Percentiles rank a stretch among this genome's conserved stretches.
These are phyloP conservation scores for Lactarius trivialis DNA, from an alignment of 768 basidiomycete species.

Conservation along the genomic window DNA sequence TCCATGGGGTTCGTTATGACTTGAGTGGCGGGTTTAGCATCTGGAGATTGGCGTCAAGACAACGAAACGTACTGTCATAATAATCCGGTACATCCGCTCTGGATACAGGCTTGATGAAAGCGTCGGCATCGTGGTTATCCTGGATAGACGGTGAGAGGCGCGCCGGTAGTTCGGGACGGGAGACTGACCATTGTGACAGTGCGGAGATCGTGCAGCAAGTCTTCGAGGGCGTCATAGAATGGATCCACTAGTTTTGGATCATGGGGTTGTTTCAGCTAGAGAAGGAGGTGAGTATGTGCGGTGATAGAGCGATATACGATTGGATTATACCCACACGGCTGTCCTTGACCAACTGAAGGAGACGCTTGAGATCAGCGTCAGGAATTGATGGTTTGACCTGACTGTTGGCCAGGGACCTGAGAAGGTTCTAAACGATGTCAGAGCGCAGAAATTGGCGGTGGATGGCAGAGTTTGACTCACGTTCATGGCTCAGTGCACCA, in stretches of 20 bases:
- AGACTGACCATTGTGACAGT: slow-evolving; percentile 58
- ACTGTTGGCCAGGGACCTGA: slow-evolving; percentile 78
- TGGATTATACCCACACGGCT: slow-evolving; percentile 58
- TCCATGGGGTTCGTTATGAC: slow-evolving; percentile 97
- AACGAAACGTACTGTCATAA: slow-evolving; percentile 61
- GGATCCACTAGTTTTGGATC: slow-evolving; percentile 75
- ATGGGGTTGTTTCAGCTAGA: slow-evolving; percentile 37
- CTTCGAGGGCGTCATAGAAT: slow-evolving; percentile 93
- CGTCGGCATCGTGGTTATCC: slow-evolving; percentile 87
- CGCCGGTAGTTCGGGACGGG: slow-evolving; percentile 28
- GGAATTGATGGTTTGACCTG: slow-evolving; percentile 54
- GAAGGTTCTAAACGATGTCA: slow-evolving; percentile 59
- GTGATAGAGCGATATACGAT: slow-evolving; percentile 13
- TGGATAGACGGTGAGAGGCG: slow-evolving; percentile 29
- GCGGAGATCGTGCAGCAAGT: slow-evolving; percentile 78
- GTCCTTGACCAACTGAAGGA: slow-evolving; percentile 82
- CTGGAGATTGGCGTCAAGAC: background rate
- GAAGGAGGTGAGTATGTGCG: slow-evolving; percentile 26
- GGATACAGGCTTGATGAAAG: slow-evolving; percentile 90
- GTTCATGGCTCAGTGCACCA: slow-evolving; percentile 30
- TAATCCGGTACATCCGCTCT: slow-evolving; percentile 91
- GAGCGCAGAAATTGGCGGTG: slow-evolving; percentile 20
- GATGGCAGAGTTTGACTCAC: slow-evolving; percentile 32
- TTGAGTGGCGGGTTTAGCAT: slow-evolving; percentile 30
- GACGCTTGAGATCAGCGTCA: slow-evolving; percentile 69